Base-by-base conservation (phyloP, 2,329 filamentous ascomycete species). In the Metarhizium brunneum region DNA sequence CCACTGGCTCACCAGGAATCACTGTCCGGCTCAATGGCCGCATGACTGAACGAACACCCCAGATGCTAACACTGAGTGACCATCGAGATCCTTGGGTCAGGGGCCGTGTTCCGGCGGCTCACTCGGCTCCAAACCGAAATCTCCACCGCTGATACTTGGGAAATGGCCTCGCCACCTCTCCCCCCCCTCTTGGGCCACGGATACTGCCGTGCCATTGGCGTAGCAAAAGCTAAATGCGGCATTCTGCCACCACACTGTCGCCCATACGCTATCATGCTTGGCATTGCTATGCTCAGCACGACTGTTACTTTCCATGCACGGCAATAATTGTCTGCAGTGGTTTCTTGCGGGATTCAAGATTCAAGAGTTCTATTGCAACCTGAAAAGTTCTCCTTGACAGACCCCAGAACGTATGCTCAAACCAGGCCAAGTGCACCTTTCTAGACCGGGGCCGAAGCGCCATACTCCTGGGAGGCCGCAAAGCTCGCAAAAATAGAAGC, bases 81-180 rank as follows among this genome's bases (percentile, higher is more conserved):
- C 61, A 66, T 66, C 60, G 60, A 67, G 63, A 68, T 52, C 32
- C 56, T 50, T 57, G 40, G 47, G 40, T 56, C 55, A 56, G 50
- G 55, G 54, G 40, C 40, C 52, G 36, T 54, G 56, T 56, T 54
- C 59, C 63, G 67, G 69, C 68, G 66, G 65, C 67, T 70, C 64
- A 64, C 63, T 71, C 71, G 71, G 71, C 68, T 71, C 63, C 62
- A 69, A 65, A 64, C 68, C 66, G 65, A 70, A 59, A 52, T 56
- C 62, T 61, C 66, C 68, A 69, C 67, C 61, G 38, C 48, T 38
- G 10, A 36, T 40, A 29, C 47, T 20, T 40, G 38, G 18, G 30
- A n/a, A 38, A 45, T 3, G 38, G 43, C 50, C 61, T 68, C 66
- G 63, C 69, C 66, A 68, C 65, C 55, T 62, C 61, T 60, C 60